Evolutionary conservation across 208 protist genomes (phyloP).

Genomic region (Zelonia costaricensis): DNA sequence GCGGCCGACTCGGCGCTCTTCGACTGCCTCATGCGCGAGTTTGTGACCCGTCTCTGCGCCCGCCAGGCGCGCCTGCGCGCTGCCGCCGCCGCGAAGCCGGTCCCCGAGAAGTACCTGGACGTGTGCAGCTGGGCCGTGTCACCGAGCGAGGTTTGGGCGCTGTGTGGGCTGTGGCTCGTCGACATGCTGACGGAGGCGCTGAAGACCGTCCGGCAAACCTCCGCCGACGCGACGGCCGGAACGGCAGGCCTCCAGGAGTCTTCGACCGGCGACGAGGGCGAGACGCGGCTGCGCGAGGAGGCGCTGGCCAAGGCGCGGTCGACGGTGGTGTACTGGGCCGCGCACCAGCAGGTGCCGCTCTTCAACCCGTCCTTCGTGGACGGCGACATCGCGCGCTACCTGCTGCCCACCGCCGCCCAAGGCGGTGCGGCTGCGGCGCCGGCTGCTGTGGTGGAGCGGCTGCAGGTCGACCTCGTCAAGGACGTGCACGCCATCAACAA

Average conservation of each 20-base stretch:
- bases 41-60: slow-evolving; percentile 40
- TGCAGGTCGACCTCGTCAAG: slow-evolving; percentile 82
- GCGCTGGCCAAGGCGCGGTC: slow-evolving; percentile 43
- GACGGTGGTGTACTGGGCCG: slow-evolving; percentile 83
- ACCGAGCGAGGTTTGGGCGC: slow-evolving; percentile 76
- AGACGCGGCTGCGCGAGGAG: slow-evolving; percentile 18
- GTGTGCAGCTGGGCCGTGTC: slow-evolving; percentile 69
- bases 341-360: slow-evolving; percentile 71
- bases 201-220: not conserved
- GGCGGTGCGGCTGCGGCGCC: not conserved
- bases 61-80: slow-evolving; percentile 34
- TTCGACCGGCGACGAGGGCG: not conserved
- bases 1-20: slow-evolving; percentile 35
- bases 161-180: slow-evolving; percentile 72
- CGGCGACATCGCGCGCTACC: slow-evolving; percentile 71
- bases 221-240: not conserved
- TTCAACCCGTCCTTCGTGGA: slow-evolving; percentile 85
- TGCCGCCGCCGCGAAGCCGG: slow-evolving; percentile 6
- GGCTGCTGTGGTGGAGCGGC: not conserved
- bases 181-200: slow-evolving; percentile 56
- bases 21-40: slow-evolving; percentile 51
- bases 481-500: slow-evolving; percentile 98
- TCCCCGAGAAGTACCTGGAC: slow-evolving; percentile 22
- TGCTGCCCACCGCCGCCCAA: slow-evolving; percentile 18
- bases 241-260: not conserved